phyloP scores from a whole-genome alignment of 2,329 filamentous ascomycete genomes.

The Penicillium occitanis region DNA sequence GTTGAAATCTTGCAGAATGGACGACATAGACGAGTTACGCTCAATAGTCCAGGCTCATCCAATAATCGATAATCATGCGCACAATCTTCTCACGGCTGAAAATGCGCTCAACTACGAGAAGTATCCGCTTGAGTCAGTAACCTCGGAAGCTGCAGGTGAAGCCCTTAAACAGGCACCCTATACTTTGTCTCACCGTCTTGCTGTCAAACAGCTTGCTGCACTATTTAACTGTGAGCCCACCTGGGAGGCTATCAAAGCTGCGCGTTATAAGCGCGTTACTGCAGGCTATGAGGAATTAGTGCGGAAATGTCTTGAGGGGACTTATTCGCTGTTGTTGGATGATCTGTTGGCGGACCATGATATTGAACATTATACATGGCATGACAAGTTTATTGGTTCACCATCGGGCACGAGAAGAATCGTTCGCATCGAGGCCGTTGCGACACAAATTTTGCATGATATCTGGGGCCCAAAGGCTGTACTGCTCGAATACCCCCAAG shows the following conservation, averaged over 20 bases:
- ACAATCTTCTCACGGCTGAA: slow-evolving; percentile 43
- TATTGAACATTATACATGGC: slow-evolving; percentile 62
- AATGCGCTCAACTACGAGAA: slow-evolving; percentile 34
- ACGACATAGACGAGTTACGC: slow-evolving; percentile 32
- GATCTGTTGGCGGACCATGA: slow-evolving; percentile 64
- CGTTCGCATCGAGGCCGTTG: slow-evolving; percentile 73
- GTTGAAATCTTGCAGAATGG: not conserved
- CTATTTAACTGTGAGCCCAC: slow-evolving; percentile 64
- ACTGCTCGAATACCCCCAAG: not conserved
- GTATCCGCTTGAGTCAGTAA: slow-evolving; percentile 61
- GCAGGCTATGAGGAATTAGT: slow-evolving; percentile 59
- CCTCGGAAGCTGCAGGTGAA: slow-evolving; percentile 69
- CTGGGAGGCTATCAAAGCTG: slow-evolving; percentile 58
- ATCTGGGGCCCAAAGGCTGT: slow-evolving; percentile 31
- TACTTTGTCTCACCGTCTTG: slow-evolving; percentile 68
- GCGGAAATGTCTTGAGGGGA: slow-evolving; percentile 66
- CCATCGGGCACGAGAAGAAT: slow-evolving; percentile 67
- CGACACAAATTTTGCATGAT: slow-evolving; percentile 59
- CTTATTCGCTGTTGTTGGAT: slow-evolving; percentile 74
- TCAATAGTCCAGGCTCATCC: slow-evolving; percentile 41
- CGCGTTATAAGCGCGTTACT: slow-evolving; percentile 49
- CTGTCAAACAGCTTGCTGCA: slow-evolving; percentile 64
- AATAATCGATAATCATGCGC: slow-evolving; percentile 51
- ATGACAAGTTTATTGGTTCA: slow-evolving; percentile 60
- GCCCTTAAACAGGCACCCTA: slow-evolving; percentile 63